Base-by-base conservation (phyloP, 2,329 filamentous ascomycete genomes). In the Metarhizium rileyi region DNA sequence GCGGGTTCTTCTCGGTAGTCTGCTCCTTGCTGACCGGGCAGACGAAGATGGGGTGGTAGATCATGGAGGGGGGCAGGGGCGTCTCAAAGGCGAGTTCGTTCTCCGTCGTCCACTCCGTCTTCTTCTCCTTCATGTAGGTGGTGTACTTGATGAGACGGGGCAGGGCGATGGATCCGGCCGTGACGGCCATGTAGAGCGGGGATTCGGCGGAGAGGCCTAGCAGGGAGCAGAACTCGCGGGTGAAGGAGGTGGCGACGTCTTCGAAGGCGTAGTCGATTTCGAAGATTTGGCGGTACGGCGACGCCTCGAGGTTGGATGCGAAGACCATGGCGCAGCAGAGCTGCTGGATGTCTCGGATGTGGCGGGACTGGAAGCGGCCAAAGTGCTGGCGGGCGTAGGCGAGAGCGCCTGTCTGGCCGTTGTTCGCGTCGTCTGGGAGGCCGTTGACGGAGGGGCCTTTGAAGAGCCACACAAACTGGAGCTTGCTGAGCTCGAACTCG, bases 11-110 rank as follows among this genome's bases (percentile, higher is more conserved):
- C 61, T 95, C 90, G 0, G 91, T 98, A 0, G 87, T 90, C 67
- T 98, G 93, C 63, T 96, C 93, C 66, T 97, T 97, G 60, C 86
- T 90, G 5, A 98, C 93, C 0, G 93, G 93, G 62, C 93, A 98
- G 40, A 98, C 93, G 63, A 98, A 98, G 62, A 98, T 96, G 50
- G 87, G 87, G 66, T 98, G 93, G 72, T 95, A 98, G 45, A 83
- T 72, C 77, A 81, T 81, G 56, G 72, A 76, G 46, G 66, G 62
- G 1, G 80, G 78, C 2, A 83, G 68, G 2, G 79, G 76, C 1
- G 79, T 83, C 59, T 87, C 77, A 63, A 90, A 93, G 0, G 91
- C 89, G 18, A 98, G 73, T 66, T 98, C 93, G 61, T 93, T 84
- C 53, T 86, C 80, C 4, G 88, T 90, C 1, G 90, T 96, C 93